Evolutionary conservation across 805 yeast genomes (phyloP).

Genomic region (Candida methanosorbosa): DNA sequence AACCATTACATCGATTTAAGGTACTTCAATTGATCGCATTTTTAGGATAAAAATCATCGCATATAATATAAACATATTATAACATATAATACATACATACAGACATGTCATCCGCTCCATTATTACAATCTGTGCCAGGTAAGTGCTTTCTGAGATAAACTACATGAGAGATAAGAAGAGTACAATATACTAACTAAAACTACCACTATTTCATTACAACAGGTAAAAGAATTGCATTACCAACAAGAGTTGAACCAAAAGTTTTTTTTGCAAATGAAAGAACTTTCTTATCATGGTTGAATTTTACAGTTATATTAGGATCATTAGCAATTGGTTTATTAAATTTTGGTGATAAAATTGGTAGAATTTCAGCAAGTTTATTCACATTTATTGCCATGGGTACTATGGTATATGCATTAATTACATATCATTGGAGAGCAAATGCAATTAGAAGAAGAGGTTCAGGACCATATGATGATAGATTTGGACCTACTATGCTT

Average conservation of each 20-base stretch:
- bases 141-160: conserved; percentile 15
- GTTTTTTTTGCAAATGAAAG: conserved; percentile 99
- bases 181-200: conserved; percentile 3
- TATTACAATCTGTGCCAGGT: conserved; percentile 67
- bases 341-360: conserved; percentile 92
- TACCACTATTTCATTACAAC: not conserved
- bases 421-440: conserved; percentile 99
- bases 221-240: conserved; percentile 93
- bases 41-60: too few species aligned
- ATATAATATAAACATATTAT: too few species aligned
- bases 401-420: conserved; percentile 91
- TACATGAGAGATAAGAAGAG: not conserved
- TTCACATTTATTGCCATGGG: conserved; percentile 97
- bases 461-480: conserved; percentile 97
- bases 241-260: conserved; percentile 97
- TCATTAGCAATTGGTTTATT: conserved; percentile 93
- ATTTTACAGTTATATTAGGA: conserved; percentile 96
- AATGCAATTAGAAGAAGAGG: conserved; percentile 97
- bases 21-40: too few species aligned
- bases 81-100: too few species aligned
- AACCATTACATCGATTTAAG: too few species aligned
- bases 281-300: conserved; percentile 96
- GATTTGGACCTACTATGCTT: conserved; percentile 96
- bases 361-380: conserved; percentile 86
- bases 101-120: conserved; percentile 68